These are phyloP conservation scores for Fraxinus albicans DNA, from an alignment of 305 asterid species.

Conservation along the genomic window DNA sequence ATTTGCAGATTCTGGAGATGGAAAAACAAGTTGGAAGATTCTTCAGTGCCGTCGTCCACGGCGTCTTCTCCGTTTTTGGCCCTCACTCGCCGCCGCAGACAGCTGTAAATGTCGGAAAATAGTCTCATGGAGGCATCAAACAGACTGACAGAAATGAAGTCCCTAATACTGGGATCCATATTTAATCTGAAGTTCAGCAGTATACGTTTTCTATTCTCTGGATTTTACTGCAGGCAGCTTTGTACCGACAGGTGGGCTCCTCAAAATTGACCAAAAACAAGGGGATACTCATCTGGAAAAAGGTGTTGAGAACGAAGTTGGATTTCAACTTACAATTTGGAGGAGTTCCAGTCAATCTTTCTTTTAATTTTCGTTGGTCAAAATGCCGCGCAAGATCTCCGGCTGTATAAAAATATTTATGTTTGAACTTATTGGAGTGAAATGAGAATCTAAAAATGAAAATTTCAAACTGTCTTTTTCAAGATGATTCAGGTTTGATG, in stretches of 20 bases:
- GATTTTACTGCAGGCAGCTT: background rate
- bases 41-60: slow-evolving; percentile 35
- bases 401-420: background rate
- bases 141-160: slow-evolving; percentile 5
- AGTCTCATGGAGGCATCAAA: slow-evolving; percentile 45
- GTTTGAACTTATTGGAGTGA: background rate
- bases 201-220: background rate
- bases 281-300: background rate
- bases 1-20: slow-evolving; percentile 57
- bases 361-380: background rate
- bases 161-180: slow-evolving; percentile 14
- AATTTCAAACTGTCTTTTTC: background rate
- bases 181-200: background rate
- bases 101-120: slow-evolving; percentile 38
- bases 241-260: background rate
- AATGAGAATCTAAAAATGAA: background rate
- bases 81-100: slow-evolving; percentile 38
- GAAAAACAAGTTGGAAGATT: slow-evolving; percentile 42
- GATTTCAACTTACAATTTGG: background rate
- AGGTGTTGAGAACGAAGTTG: background rate
- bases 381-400: background rate
- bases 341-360: background rate
- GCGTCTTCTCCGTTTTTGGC: slow-evolving; percentile 23
- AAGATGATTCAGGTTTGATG: background rate
- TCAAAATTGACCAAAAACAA: background rate